Base-by-base conservation (phyloP, 2,329 filamentous ascomycete species). In the Pseudocercospora pini-densiflorae region DNA sequence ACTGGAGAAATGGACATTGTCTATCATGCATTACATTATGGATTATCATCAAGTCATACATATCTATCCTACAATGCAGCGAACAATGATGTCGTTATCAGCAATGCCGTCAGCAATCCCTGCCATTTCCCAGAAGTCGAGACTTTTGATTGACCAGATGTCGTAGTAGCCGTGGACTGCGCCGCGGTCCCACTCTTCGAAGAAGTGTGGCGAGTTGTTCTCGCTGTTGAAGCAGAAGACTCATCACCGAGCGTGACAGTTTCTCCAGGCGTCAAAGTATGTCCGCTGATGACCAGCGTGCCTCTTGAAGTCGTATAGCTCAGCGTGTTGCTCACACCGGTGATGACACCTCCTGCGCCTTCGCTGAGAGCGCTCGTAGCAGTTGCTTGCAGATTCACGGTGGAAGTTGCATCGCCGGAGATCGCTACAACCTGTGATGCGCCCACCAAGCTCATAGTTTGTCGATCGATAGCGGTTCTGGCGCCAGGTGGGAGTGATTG, bases 401-500 rank as follows among this genome's bases (percentile, higher is more conserved):
- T 64, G 1, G 55, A 24, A n/a, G 54, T 36, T 5, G 21, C 27
- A n/a, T 33, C 23, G 19, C 55, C 54, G 8, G 36, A 51, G 27
- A 45, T 58, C 2, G 40, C 62, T 19, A 59, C 27, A 1, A 64
- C 21, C 1, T 64, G 62, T 16, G 54, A 49, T 8, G 21, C 29
- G 58, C 49, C 58, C 9, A 51, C 54, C 21, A 62, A 51, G 23
- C 49, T 58, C 9, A 58, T 19, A 14, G 63, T 59, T 21, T 59
- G 49, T 14, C 63, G 59, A n/a, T 59, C 23, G 12, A 65, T 21
- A 10, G 24, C 21, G 21, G 54, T 45, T 31, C 33, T 29, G 24
- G 19, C 53, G 4, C 59, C 63, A 16, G 59, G 53, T 23, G 33
- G 19, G 5, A 65, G 53, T 24, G 63, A 43, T 40, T 62, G 51